Base-by-base conservation (phyloP, 768 basidiomycete species). In the Rhodotorula toruloides region DNA sequence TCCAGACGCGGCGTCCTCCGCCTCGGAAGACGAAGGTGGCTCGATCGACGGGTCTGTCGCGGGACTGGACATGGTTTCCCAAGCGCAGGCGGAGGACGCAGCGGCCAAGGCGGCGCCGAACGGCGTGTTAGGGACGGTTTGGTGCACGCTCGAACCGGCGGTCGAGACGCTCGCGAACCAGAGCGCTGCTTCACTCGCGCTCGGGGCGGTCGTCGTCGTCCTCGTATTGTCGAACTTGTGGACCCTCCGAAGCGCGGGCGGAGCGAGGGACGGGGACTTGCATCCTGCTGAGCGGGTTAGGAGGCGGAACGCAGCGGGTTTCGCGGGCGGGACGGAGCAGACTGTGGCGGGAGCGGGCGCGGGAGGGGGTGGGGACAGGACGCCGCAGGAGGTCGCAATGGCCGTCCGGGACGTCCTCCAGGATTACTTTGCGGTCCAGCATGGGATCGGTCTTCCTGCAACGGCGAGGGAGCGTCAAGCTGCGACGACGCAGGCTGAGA, bases 151-250 rank as follows among this genome's bases (percentile, higher is more conserved):
- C 68, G 71, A 71, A 42, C 67, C 72, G 42, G 29, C 72, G 37
- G 32, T 61, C 36, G 71, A 72, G 16, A 7, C 63, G 16, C 53
- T 74, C 48, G 32, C 68, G 52, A 31, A 63, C 34, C 58, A 67
- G 43, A 40, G 56, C 29, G 44, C 61, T 3, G 54, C 53, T 36
- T 87, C 84, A 85, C 74, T 85, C 87, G 60, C 65, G n/a, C 79
- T 91, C 69, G 87, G 83, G 74, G 83, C 87, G 71, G 81, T 89
- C 62, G 88, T 92, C 76, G 82, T 85, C 54, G 73, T 83, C 42
- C 78, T 94, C 71, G 83, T 92, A 67, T 64, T 89, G 47, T 88
- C 86, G 72, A 94, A 94, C 74, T 48, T 90, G n/a, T 86, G 79
- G 89, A 87, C 86, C 81, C 82, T 84, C 13, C 43, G 52, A 22